Evolutionary conservation across 2,329 filamentous ascomycete species (phyloP).

Genomic region (Beauveria pseudobassiana): DNA sequence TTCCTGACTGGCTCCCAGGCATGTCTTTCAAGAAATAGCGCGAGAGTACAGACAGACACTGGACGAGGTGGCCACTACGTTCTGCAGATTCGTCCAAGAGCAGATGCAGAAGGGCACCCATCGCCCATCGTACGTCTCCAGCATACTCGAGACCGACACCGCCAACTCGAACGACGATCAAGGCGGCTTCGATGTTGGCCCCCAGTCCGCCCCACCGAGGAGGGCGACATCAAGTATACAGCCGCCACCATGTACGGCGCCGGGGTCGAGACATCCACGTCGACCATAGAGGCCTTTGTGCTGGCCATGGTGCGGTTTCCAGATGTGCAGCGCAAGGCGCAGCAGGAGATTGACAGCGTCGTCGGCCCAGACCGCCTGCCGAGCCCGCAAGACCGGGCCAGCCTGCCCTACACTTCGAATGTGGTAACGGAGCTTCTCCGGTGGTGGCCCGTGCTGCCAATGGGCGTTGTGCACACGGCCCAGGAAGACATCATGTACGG

Average conservation of each 20-base stretch:
- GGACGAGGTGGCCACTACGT: slow-evolving; percentile 12
- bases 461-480: slow-evolving; percentile 31
- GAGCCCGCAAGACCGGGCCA: slow-evolving; percentile 17
- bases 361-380: slow-evolving; percentile 23
- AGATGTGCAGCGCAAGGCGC: slow-evolving; percentile 18
- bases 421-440: slow-evolving; percentile 24
- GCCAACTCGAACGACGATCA: neutral
- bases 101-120: slow-evolving; percentile 12
- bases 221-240: slow-evolving; percentile 12
- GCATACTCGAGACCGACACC: slow-evolving; percentile 11
- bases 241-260: slow-evolving; percentile 16
- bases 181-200: too few relatives aligned
- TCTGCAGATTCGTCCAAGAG: slow-evolving; percentile 15
- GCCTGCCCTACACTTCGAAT: slow-evolving; percentile 22
- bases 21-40: neutral
- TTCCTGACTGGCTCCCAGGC: neutral
- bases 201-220: slow-evolving; percentile 3
- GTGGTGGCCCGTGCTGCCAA: slow-evolving; percentile 25
- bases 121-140: slow-evolving; percentile 14
- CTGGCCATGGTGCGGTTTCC: slow-evolving; percentile 20
- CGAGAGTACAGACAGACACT: neutral
- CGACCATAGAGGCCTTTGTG: slow-evolving; percentile 13
- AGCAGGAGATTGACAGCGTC: slow-evolving; percentile 20
- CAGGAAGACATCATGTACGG: slow-evolving; percentile 20
- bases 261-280: slow-evolving; percentile 4